Evolutionary conservation across 1,284 basidiomycete genomes (phyloP), one percentile per base, ranked within the genome.

Genomic region (Anthracocystis panici-leucophaei): DNA sequence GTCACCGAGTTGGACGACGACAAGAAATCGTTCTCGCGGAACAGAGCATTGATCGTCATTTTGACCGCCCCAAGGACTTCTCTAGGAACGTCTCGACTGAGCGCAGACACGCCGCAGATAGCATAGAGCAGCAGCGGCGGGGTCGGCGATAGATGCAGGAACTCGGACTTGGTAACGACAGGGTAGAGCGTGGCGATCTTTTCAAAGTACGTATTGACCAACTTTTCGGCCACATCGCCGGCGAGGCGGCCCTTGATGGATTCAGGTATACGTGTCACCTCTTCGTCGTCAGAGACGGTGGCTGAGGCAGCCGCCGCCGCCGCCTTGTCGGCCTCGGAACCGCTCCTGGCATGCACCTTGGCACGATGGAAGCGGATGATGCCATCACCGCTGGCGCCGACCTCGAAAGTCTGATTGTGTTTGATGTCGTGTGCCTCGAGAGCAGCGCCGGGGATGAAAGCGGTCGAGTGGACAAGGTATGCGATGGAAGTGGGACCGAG

Each of bases 161-260:
- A 97, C 83, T 98, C 95, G 50, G 90, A 88, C 82, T 92, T 90
- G 18, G 93, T 93, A 65, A 98, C 89, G 75, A 97, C 89, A 21
- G 95, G 95, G 67, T 96, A 89, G 51, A 93, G 88, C n/a, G 92
- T 92, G 1, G 92, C 90, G 54, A 96, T 88, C 45, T 94, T 91
- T 21, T 89, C 89, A 85, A 98, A 98, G 87, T 95, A 98, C 21
- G 91, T 90, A 86, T 97, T 98, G 82, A 96, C 89, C 59, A 97
- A 90, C 60, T 89, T 88, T 80, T 95, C 91, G 53, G 73, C 76
- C 45, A 82, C 82, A 51, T 81, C 81, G 56, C 72, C 77, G 16
- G 76, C 78, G 29, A 81, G 68, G 46, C 79, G 72, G 56, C 69
- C 69, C 16, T 77, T 78, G 62, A 78, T 70, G 9, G 77, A 68